Base-by-base conservation (phyloP, 2,329 filamentous ascomycete species). In the Arthrobotrys megalospora region DNA sequence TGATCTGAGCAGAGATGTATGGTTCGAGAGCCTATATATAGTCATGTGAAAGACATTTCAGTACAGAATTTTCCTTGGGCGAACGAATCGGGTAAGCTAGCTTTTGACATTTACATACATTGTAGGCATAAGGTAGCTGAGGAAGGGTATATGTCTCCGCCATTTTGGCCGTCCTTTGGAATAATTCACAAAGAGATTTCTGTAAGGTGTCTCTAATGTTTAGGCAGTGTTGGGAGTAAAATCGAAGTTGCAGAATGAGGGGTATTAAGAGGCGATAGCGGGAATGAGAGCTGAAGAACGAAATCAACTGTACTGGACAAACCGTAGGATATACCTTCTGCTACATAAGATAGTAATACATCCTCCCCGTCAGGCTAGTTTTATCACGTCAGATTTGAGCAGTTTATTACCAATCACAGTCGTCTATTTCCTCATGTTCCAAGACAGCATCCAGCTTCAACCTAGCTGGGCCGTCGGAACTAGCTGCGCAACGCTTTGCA, bases 1-100 rank as follows among this genome's bases (percentile, higher is more conserved):
- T 94, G 84, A 93, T 94, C 84, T 93, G 89, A 81, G 86, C 87
- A 38, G 91, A 92, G 86, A 94, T 93, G 85, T 90, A 88, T 8
- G 91, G 91, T 84, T 92, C 91, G 62, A 93, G 86, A 38, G 91
- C 91, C 89, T 92, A 80, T 3, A 41, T 19, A 6, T 6, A 11
- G 8, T 14, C 11, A 19, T 4, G 6, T 8, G 16, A 10, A 14
- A 7, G 45, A 47, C 19, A 14, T 7, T 69, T 41, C 12, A 32
- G 36, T 24, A 28, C 5, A 5, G 24, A 28, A 2, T 28, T 28
- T 28, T 28, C 24, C 5, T 28, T 28, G 5, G 24, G 5, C 24
- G 5, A 28, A 28, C 24, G 24, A 5, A 28, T 28, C 5, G 24
- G 2, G 24, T 28, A 28, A 28, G n/a, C 5, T 38, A 38, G 36